Evolutionary conservation across 371 early-diverging fungal species (phyloP).

Genomic region (Furculomyces boomerangus): DNA sequence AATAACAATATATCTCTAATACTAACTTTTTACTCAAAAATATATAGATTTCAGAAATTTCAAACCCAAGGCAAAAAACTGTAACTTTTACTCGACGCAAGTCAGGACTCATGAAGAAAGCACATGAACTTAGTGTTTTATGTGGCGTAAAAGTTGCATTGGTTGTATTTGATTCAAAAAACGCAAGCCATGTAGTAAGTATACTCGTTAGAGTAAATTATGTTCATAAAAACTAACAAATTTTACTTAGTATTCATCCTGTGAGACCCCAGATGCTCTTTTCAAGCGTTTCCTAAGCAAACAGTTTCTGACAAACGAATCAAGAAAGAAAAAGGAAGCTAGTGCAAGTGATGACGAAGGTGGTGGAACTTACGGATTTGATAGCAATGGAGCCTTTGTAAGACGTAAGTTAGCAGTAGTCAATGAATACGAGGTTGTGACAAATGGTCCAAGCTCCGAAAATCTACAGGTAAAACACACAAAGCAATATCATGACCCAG

Average conservation of each 20-base stretch:
- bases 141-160: conserved; percentile 25
- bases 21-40: not conserved
- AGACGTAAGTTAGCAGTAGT: conserved; percentile 22
- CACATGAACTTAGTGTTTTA: conserved; percentile 24
- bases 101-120: conserved; percentile 26
- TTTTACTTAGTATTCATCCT: conserved; percentile 12
- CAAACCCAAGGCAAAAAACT: conserved; percentile 22
- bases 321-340: conserved; percentile 8
- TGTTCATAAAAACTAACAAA: not conserved
- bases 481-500: conserved; percentile 23
- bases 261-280: conserved; percentile 13
- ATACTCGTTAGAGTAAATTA: not conserved
- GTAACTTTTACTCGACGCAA: conserved; percentile 25
- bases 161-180: conserved; percentile 21
- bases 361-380: conserved; percentile 22
- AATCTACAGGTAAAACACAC: conserved; percentile 23
- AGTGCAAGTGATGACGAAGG: not conserved
- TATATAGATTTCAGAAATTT: conserved; percentile 15
- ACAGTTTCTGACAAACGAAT: conserved; percentile 24
- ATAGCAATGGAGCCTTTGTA: conserved; percentile 17
- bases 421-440: conserved; percentile 21
- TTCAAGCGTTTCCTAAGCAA: conserved; percentile 20
- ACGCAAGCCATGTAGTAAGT: conserved; percentile 22
- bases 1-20: not conserved
- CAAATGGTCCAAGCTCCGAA: conserved; percentile 16